Evolutionary conservation across 1,139 yeast genomes (phyloP).

Genomic region (Candida glucosophila): DNA sequence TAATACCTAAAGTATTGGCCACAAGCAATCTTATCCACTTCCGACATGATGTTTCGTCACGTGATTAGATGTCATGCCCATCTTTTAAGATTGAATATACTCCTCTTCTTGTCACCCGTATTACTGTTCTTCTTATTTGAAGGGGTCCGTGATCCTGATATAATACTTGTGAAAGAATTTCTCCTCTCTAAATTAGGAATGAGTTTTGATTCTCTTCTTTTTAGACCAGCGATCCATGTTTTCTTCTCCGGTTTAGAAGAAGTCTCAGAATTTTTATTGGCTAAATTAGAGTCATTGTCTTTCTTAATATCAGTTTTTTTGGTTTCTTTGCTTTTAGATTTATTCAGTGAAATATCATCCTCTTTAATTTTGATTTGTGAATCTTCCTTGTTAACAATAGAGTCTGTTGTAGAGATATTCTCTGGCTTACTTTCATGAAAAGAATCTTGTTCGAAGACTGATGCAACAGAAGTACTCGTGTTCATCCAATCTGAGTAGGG

Average conservation of each 20-base stretch:
- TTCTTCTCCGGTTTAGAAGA: conserved; percentile 20
- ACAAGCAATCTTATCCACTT: not conserved
- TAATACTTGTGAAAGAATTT: conserved; percentile 6
- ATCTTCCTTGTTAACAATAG: conserved; percentile 1
- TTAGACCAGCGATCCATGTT: conserved; percentile 36
- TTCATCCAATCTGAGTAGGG: conserved; percentile 2
- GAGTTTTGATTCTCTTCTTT: conserved; percentile 23
- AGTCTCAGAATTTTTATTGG: too few relatives aligned
- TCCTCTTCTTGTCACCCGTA: conserved; percentile 13
- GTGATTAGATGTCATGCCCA: conserved; percentile 1
- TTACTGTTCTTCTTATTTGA: conserved; percentile 1
- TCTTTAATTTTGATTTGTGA: conserved; percentile 1
- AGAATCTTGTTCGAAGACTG: conserved; percentile 1
- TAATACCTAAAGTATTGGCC: too few relatives aligned
- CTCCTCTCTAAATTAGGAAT: conserved; percentile 7
- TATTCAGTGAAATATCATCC: conserved; percentile 1
- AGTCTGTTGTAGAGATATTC: conserved; percentile 3
- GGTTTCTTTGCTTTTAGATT: not conserved
- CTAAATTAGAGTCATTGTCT: conserved; percentile 1
- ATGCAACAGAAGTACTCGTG: conserved; percentile 5
- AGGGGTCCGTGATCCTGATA: conserved; percentile 9
- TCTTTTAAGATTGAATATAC: conserved; percentile 9
- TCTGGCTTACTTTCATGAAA: conserved; percentile 1
- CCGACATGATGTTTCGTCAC: conserved; percentile 1
- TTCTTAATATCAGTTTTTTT: conserved; percentile 2